Conservation (phyloP, 1,139 yeast genomes). For the Nadsonia starkeyi-henricii region DNA sequence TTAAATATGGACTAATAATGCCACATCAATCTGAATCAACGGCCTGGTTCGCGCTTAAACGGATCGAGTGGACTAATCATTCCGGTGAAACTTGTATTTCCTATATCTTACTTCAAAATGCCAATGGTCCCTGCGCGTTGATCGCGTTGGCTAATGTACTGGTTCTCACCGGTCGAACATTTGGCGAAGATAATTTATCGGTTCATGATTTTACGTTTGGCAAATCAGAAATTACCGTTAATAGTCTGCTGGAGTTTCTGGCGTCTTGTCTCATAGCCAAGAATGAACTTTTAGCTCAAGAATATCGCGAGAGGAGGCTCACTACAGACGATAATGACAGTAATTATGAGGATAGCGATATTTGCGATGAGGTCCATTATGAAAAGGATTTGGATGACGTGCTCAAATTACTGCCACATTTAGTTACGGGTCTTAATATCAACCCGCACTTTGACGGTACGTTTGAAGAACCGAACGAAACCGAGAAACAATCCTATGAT, state of each 20-base stretch:
- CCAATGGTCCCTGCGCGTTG: slow-evolving; percentile 81
- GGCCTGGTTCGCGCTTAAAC: no score
- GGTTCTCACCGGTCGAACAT: slow-evolving; percentile 19
- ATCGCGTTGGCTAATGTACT: slow-evolving; percentile 69
- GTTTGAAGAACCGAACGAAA: slow-evolving; percentile 30
- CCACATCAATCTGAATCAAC: no score
- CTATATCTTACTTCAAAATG: slow-evolving; percentile 55
- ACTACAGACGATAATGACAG: no score
- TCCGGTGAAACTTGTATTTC: no score
- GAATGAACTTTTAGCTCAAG: slow-evolving; percentile 26
- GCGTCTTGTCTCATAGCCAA: slow-evolving; percentile 7
- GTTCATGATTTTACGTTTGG: slow-evolving; percentile 10
- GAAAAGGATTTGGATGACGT: slow-evolving; percentile 25
- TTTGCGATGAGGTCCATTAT: not conserved
- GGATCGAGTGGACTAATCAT: no score
- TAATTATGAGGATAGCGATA: no score
- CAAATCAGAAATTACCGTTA: slow-evolving; percentile 15
- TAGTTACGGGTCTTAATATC: slow-evolving; percentile 62
- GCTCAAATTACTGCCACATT: slow-evolving; percentile 41
- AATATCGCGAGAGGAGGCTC: no score
- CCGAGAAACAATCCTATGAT: no score
- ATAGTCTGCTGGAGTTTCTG: slow-evolving; percentile 20
- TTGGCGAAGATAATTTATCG: slow-evolving; percentile 6
- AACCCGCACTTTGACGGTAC: slow-evolving; percentile 60
- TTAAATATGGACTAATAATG: no score